Evolutionary conservation across 2,329 filamentous ascomycete species (phyloP).

Genomic region (Corinectria fuckeliana): DNA sequence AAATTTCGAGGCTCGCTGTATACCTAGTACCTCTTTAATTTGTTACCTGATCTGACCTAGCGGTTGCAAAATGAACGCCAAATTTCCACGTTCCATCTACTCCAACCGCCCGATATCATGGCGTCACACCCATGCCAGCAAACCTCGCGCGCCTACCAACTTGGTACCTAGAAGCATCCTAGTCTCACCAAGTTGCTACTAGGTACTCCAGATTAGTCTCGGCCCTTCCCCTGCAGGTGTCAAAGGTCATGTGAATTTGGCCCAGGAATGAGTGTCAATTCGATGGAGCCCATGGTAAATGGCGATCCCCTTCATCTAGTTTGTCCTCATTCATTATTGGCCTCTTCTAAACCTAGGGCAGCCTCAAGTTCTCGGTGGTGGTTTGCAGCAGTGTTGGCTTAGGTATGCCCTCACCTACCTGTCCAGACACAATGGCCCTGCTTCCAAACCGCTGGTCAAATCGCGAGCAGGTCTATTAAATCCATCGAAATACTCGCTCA

Average conservation of each 20-base stretch:
- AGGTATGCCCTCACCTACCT: too few relatives aligned
- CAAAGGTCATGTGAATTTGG: slow-evolving; percentile 33
- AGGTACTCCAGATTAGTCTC: slow-evolving; percentile 14
- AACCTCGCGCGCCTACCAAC: slow-evolving; percentile 5
- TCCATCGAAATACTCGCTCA: background rate
- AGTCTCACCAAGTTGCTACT: slow-evolving; percentile 13
- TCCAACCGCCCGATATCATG: background rate
- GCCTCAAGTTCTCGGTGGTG: background rate
- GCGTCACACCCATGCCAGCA: slow-evolving; percentile 8
- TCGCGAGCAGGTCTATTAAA: background rate
- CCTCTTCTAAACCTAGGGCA: background rate
- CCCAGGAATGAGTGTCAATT: slow-evolving; percentile 15
- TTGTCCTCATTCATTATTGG: background rate
- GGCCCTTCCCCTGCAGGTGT: slow-evolving; percentile 30
- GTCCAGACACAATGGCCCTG: background rate
- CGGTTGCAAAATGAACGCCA: background rate
- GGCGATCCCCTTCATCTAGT: background rate
- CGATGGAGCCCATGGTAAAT: background rate
- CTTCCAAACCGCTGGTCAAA: background rate
- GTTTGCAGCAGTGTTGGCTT: background rate
- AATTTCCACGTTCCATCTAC: slow-evolving; percentile 1
- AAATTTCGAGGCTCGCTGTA: too few relatives aligned
- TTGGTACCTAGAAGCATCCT: slow-evolving; percentile 6
- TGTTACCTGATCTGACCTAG: background rate
- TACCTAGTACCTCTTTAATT: background rate